Evolutionary conservation across 176 grass and related monocot genomes (phyloP), one percentile per base, ranked within the genome.

Genomic region (Panicum miliaceum): DNA sequence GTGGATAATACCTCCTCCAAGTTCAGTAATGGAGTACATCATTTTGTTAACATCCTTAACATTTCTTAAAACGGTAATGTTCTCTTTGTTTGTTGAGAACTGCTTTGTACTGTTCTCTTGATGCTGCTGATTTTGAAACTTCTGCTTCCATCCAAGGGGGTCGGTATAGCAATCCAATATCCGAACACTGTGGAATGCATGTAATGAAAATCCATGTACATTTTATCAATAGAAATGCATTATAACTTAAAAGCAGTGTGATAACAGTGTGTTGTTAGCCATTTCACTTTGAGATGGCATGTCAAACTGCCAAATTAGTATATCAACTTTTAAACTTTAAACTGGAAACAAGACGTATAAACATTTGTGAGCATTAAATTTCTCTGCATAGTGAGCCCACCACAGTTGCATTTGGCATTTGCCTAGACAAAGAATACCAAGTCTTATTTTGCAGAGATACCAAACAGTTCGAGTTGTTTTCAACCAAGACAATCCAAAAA

Each of bases 81-180:
- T 77, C 10, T 56, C 81, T 70, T 84, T 84, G 16, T 53, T 83
- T 53, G 50, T 78, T 63, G 72, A 64, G 20, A 53, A 51, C 13
- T 38, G 78, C 47, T 65, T 66, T 41, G 20, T 52, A 84, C 35
- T 90, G 22, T 61, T 20, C 41, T 64, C 64, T 36, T 79, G 57
- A 7, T 79, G 66, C 50, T 50, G 80, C 80, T 75, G 74, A 52
- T 81, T 79, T 36, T 6, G 62, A 83, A 82, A 67, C 76, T 77
- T 91, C 27, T 88, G 45, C 34, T 98, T 95, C 96, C 96, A 98
- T 40, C 91, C 96, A 60, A 95, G 81, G 10, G 96, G 93, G 76
- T 98, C 93, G 22, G 89, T 89, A 73, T 92, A 95, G 87, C 91
- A 98, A 88, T 98, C 96, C 76, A 95, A 57, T 74, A 98, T 83